phyloP scores from a whole-genome alignment of 2,329 filamentous ascomycete genomes.

The Stagonosporopsis chrysanthemi region DNA sequence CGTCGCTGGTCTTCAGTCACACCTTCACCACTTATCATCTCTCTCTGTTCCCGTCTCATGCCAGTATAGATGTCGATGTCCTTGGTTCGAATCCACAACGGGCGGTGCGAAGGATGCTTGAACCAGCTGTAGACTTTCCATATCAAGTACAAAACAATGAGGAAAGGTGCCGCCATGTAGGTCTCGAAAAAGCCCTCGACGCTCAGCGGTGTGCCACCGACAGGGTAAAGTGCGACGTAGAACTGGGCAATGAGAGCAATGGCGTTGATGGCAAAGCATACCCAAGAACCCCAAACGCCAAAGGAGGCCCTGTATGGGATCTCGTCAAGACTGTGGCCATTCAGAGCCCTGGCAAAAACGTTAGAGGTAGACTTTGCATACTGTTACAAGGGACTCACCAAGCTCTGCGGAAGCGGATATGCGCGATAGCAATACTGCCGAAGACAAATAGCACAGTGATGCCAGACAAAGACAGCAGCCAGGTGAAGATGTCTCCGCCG shows the following conservation, averaged over 20 bases:
- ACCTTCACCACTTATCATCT: slow-evolving; percentile 15
- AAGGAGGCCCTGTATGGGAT: slow-evolving; percentile 49
- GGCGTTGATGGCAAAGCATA: slow-evolving; percentile 45
- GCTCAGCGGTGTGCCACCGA: slow-evolving; percentile 30
- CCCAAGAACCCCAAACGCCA: slow-evolving; percentile 47
- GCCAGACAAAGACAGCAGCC: slow-evolving; percentile 78
- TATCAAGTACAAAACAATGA: slow-evolving; percentile 57
- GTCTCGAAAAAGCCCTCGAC: slow-evolving; percentile 53
- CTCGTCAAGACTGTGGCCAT: slow-evolving; percentile 49
- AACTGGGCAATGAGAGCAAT: slow-evolving; percentile 49
- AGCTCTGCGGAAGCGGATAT: slow-evolving; percentile 80
- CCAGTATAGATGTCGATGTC: slow-evolving; percentile 46
- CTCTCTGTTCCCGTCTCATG: slow-evolving; percentile 30
- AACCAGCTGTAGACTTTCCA: slow-evolving; percentile 49
- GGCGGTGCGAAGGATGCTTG: slow-evolving; percentile 28
- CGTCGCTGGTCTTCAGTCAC: slow-evolving; percentile 11
- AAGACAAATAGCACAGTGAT: slow-evolving; percentile 78
- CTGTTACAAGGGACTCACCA: slow-evolving; percentile 28
- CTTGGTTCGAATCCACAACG: slow-evolving; percentile 34
- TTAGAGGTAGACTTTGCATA: neutral
- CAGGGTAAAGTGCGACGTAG: slow-evolving; percentile 44
- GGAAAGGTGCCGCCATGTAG: slow-evolving; percentile 55
- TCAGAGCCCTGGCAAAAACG: slow-evolving; percentile 1
- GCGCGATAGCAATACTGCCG: slow-evolving; percentile 82
- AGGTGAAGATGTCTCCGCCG: slow-evolving; percentile 72